Percentiles rank a stretch among this genome's conserved stretches.
Conservation (phyloP, 108 stramenopile species). For the Pseudonitzschia multistriata region DNA sequence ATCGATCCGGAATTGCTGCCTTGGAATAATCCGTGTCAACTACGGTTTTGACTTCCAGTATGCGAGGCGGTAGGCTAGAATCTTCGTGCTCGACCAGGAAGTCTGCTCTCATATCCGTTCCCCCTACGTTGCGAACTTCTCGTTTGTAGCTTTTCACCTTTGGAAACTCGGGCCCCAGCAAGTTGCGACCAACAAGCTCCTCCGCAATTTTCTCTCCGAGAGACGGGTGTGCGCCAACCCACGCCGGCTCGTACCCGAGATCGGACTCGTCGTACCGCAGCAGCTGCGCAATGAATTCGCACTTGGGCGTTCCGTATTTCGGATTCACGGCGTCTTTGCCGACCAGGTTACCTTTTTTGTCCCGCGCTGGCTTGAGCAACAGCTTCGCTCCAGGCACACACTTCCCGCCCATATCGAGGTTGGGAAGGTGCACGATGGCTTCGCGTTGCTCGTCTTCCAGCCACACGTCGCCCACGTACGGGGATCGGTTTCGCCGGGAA, state of each 20-base stretch:
- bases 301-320: slow-evolving; percentile 56
- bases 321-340: slow-evolving; percentile 44
- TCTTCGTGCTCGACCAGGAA: slow-evolving; percentile 42
- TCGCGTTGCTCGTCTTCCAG: slow-evolving; percentile 26
- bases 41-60: slow-evolving; percentile 64
- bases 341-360: slow-evolving; percentile 47
- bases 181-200: slow-evolving; percentile 31
- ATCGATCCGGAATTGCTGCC: slow-evolving; percentile 16
- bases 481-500: slow-evolving; percentile 48
- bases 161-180: slow-evolving; percentile 38
- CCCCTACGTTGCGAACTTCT: slow-evolving; percentile 42
- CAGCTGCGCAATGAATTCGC: slow-evolving; percentile 52
- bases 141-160: slow-evolving; percentile 24
- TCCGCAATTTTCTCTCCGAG: slow-evolving; percentile 57
- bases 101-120: slow-evolving; percentile 46
- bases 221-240: slow-evolving; percentile 64
- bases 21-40: slow-evolving; percentile 57
- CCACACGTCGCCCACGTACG: slow-evolving; percentile 59
- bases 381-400: slow-evolving; percentile 43
- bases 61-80: slow-evolving; percentile 21
- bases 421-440: slow-evolving; percentile 31
- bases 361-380: slow-evolving; percentile 40
- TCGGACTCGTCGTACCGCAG: slow-evolving; percentile 45
- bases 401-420: slow-evolving; percentile 50
- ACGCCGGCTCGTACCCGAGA: slow-evolving; percentile 36